Base-by-base conservation (phyloP, 2,329 filamentous ascomycete species). In the Fusarium abutilonis region DNA sequence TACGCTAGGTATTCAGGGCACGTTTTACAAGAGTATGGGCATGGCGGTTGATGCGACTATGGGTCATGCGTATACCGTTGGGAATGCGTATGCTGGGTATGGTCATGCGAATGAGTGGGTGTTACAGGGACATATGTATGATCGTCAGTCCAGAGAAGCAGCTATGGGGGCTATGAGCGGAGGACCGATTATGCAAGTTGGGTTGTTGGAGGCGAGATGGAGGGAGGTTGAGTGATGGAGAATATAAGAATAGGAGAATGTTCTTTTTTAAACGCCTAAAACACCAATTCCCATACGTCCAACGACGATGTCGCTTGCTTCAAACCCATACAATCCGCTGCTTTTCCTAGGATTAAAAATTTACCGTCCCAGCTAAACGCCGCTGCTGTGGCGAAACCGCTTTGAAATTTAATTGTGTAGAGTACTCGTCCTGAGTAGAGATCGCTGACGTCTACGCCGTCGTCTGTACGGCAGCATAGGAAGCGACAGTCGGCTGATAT, bases 401-500 rank as follows among this genome's bases (percentile, higher is more conserved):
- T 63, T 53, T 71, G 68, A 51, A 69, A 69, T 32, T 65, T 62
- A 39, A 74, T 69, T 8, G 73, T 74, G 26, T 73, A 73, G 26
- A 76, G 62, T 28, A 77, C 69, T 23, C 62, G 63, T 8, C 75
- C 75, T n/a, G 72, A 74, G 43, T 68, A 67, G 21, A 72, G 48
- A 39, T 77, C 74, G 44, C 71, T 72, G 6, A 77, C 64, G 38
- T 77, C 75, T 6, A 76, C 68, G 9, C 75, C 75, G 1, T 74
- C 71, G 41, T 76, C 73, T 1, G 72, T 77, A 41, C 74, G 67
- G 46, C 74, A 77, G 42, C 64, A 71, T 19, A 77, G 42, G 52
- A 75, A 75, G 28, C 70, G 62, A 29, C 75, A 76, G 54, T 77
- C 75, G 0, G 68, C 69, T 7, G 75, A 77, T n/a, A 77, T 67